Evolutionary conservation across 352 stramenopile genomes (phyloP).

Genomic region (Elongisporangium senticosum): DNA sequence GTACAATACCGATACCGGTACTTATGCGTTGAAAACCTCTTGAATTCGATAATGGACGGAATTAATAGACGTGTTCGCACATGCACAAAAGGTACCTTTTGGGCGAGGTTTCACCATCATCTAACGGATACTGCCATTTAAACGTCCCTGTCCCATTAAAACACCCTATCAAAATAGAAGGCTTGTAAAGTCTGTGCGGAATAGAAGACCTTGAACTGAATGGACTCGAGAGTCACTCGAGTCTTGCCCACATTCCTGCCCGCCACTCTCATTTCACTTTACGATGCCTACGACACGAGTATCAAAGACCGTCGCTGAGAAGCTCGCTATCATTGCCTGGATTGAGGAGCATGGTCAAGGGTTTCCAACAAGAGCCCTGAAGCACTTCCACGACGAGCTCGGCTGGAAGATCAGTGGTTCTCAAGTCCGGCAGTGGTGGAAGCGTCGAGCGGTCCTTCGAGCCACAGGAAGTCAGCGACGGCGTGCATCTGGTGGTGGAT

Average conservation of each 20-base stretch:
- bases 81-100: too few species aligned
- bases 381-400: slow-evolving; percentile 4
- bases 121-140: too few species aligned
- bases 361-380: slow-evolving; percentile 5
- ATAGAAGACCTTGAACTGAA: neutral
- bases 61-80: too few species aligned
- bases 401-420: slow-evolving; percentile 11
- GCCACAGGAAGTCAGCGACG: slow-evolving; percentile 2
- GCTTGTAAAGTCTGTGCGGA: too few species aligned
- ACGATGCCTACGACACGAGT: neutral
- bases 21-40: too few species aligned
- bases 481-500: slow-evolving; percentile 6
- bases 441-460: slow-evolving; percentile 11
- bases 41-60: too few species aligned
- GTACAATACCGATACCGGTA: too few species aligned
- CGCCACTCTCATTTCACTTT: neutral
- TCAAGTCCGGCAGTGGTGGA: slow-evolving; percentile 11
- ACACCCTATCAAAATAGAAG: too few species aligned
- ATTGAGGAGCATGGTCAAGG: slow-evolving; percentile 7
- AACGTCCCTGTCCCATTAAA: too few species aligned
- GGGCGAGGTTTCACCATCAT: too few species aligned
- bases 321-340: slow-evolving; percentile 9
- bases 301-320: too few species aligned
- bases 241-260: neutral
- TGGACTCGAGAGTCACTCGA: too few species aligned